Base-by-base conservation (phyloP, 345 rosid genomes). In the Citrus mangshanensis region DNA sequence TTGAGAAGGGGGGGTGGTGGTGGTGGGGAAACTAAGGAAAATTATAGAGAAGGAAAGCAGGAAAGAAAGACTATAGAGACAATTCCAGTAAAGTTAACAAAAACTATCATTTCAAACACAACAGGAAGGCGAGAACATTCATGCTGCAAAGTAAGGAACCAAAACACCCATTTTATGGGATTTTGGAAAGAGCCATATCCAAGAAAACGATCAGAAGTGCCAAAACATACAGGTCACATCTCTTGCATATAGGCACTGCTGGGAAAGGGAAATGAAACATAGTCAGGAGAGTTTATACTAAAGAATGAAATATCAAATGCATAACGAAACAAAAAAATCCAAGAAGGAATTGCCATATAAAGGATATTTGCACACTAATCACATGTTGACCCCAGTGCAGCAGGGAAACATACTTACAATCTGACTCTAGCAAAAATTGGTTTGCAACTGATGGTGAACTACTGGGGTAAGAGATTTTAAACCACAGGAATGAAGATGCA, bases 231-330 rank as follows among this genome's bases (percentile, higher is more conserved):
- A 38, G 35, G 13, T 62, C 18, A 37, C 67, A 16, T 30, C 21
- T 61, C 79, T 55, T 63, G 35, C 81, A 62, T 9, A n/a, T 72
- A 22, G 72, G 58, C 67, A 62, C 81, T 74, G 81, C 22, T 24
- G 27, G 18, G 9, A 55, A 64, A 62, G 62, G 35, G 7, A 51
- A 54, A 66, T 8, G 4, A 4, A 59, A 38, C 38, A 27, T 12
- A 55, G 62, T 34, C 34, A 58, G 21, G 13, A 27, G 38, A 60
- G 32, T 9, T 18, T 21, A 42, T 62, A 25, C 28, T 42, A 37
- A 30, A 21, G 38, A 75, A 42, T 4, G 10, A 42, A 62, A 60
- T 18, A 10, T 2, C 28, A 18, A 72, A 54, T 56, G n/a, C 14
- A 18, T 32, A 38, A 12, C 10, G 28, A 21, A 37, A 25, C 1